A percentile compares a stretch with the other conserved stretches of the same genome.
Evolutionary conservation across 1,139 yeast species (phyloP).

Genomic region (Protomyces gravidus): DNA sequence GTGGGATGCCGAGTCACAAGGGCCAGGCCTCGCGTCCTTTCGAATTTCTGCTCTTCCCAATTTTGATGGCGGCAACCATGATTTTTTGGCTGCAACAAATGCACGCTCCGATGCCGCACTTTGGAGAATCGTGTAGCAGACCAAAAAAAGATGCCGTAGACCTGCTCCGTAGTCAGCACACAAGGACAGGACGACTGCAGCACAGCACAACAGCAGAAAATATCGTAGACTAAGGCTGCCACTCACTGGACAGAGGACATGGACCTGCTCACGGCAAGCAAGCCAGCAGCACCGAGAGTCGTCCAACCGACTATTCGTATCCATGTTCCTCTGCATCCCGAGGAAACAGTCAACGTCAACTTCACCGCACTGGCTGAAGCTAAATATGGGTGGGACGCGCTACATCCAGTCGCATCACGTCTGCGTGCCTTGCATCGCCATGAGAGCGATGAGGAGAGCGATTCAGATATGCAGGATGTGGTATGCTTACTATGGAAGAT

Average conservation of each 20-base stretch:
- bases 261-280: constrained; percentile 18
- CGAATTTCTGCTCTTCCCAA: no score
- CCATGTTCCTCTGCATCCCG: constrained; percentile 34
- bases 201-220: not conserved
- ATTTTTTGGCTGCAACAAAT: no score
- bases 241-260: not conserved
- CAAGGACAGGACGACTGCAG: not conserved
- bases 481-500: constrained; percentile 44
- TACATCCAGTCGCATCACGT: constrained; percentile 55
- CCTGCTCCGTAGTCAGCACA: not conserved
- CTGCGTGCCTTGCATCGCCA: constrained; percentile 38
- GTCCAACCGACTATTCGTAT: constrained; percentile 33
- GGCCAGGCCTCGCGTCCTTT: no score
- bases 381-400: constrained; percentile 71
- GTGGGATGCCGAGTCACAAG: no score
- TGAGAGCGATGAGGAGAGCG: constrained; percentile 53
- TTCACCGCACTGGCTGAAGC: constrained; percentile 77
- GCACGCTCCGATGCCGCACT: no score
- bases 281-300: constrained; percentile 2
- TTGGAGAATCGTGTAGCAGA: not conserved
- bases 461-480: constrained; percentile 48
- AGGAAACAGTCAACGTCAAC: constrained; percentile 58
- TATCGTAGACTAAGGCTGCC: no score
- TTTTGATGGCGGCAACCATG: no score
- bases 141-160: no score